Evolutionary conservation across 2,329 filamentous ascomycete genomes (phyloP), one percentile per base, ranked within the genome.

Genomic region (Macrophomina pseudophaseolina): DNA sequence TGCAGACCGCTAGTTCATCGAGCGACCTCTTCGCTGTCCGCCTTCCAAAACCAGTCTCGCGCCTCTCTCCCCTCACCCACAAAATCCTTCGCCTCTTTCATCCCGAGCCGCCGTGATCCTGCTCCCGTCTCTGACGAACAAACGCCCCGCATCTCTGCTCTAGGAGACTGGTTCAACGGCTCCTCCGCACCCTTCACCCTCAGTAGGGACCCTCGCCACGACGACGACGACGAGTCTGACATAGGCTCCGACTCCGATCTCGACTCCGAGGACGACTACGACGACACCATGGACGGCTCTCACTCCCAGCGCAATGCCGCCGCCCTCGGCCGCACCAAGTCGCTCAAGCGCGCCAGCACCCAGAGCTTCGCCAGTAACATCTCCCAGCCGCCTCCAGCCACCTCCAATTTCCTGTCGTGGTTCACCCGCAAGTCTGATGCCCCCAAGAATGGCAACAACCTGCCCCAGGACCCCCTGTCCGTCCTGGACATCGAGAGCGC

Each of bases 111-210:
- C 52, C 72, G 40, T n/a, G 28, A 33, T 18, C 40, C 40, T 11
- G 9, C 14, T 5, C 5, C 56, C 3, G 35, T 28, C 28, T 28
- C 62, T 33, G 48, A 51, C 12, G 38, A 48, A 65, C 62, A 65
- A 56, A 65, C 28, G 16, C 49, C 11, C 35, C 48, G 51, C 48
- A 7, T 18, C 48, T 28, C 48, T n/a, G 68, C 66, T 4, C 64
- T 85, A 42, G 80, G 82, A 60, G 80, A 80, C 69, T 85, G 84
- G 83, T 86, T 86, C 73, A 82, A 82, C 71, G 84, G 84, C 44
- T 79, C 81, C 59, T 85, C 83, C 32, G 80, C 82, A 44, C 80
- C 82, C n/a, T 79, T 84, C 52, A 81, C 79, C 69, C 74, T 85
- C 48, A 79, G 79, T 48, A 72, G 83, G 49, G 49, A 60, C 38